Evolutionary conservation across 495 filamentous ascomycete species (phyloP).

Genomic region (Neurospora sp.): DNA sequence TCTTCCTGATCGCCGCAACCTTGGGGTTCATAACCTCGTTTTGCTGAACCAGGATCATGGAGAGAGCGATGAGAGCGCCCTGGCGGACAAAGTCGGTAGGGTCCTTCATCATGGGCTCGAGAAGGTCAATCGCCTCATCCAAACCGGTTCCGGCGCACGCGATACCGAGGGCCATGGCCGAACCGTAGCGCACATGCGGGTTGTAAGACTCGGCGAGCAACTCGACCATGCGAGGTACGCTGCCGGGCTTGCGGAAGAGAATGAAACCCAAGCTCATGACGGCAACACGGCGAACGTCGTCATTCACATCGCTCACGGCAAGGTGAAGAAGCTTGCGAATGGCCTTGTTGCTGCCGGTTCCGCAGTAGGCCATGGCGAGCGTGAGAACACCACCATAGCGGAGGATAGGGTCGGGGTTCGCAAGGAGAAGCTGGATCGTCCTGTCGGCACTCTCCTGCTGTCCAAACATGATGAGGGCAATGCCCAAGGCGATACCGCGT

Average conservation of each 20-base stretch:
- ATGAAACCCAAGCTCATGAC: conserved; percentile 99
- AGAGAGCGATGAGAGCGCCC: conserved; percentile 85
- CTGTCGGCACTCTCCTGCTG: conserved; percentile 91
- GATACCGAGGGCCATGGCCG: conserved; percentile 96
- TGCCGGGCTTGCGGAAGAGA: conserved; percentile 93
- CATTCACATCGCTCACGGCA: conserved; percentile 96
- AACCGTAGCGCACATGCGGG: conserved; percentile 95
- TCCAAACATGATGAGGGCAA: conserved; percentile 97
- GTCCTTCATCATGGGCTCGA: conserved; percentile 99
- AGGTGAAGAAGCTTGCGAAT: conserved; percentile 95
- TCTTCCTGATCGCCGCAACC: conserved; percentile 70
- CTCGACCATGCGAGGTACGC: conserved; percentile 98
- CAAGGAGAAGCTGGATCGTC: conserved; percentile 83
- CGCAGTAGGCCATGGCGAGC: conserved; percentile 95
- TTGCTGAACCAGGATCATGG: conserved; percentile 98
- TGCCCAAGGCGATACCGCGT: conserved; percentile 86
- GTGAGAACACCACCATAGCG: conserved; percentile 98
- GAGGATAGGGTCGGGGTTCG: conserved; percentile 86
- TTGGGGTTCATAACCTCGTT: conserved; percentile 94
- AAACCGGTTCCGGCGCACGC: conserved; percentile 94
- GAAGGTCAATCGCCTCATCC: conserved; percentile 90
- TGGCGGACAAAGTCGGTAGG: conserved; percentile 97
- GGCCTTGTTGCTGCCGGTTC: conserved; percentile 95
- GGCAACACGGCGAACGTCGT: conserved; percentile 93
- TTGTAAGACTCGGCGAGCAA: conserved; percentile 97